Percentiles rank a stretch among this genome's conserved stretches.
phyloP scores from a whole-genome alignment of 176 grass and related monocot genomes.

The Zea luxurians region DNA sequence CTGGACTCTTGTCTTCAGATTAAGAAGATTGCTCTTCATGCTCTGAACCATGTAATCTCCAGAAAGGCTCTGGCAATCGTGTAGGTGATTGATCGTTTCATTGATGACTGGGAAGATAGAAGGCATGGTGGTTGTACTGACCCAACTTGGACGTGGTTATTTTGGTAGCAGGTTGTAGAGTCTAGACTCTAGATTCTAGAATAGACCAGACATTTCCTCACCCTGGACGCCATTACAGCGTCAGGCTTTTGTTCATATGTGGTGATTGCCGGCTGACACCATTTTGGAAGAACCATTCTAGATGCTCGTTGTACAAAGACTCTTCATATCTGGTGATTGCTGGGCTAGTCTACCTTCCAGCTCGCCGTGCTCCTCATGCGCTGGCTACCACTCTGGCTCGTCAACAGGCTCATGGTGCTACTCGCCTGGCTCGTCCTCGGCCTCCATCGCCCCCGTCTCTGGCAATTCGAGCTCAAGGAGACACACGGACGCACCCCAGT shows the following conservation, averaged over 20 bases:
- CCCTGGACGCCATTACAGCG: not conserved
- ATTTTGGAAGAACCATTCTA: not conserved
- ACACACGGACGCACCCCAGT: too few relatives aligned
- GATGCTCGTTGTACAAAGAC: not conserved
- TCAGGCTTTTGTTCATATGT: constrained; percentile 30
- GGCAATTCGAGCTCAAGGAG: too few relatives aligned
- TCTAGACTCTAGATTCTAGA: not conserved
- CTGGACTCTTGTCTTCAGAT: constrained; percentile 41
- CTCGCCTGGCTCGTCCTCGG: too few relatives aligned
- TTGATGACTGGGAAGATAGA: not conserved
- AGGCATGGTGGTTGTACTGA: not conserved
- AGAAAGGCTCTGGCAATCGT: not conserved
- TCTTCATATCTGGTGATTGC: not conserved
- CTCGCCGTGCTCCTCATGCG: too few relatives aligned
- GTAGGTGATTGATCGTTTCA: not conserved
- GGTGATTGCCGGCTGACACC: not conserved
- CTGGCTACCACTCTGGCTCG: too few relatives aligned
- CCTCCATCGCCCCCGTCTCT: too few relatives aligned
- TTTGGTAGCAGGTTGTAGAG: not conserved
- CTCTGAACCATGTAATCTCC: constrained; percentile 37
- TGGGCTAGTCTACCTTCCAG: too few relatives aligned
- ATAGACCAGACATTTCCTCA: not conserved
- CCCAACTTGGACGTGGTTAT: not conserved
- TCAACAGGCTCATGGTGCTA: too few relatives aligned
- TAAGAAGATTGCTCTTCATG: constrained; percentile 75